These are phyloP conservation scores for Candida ponderosae DNA, from an alignment of 805 yeast species.

Conservation along the genomic window DNA sequence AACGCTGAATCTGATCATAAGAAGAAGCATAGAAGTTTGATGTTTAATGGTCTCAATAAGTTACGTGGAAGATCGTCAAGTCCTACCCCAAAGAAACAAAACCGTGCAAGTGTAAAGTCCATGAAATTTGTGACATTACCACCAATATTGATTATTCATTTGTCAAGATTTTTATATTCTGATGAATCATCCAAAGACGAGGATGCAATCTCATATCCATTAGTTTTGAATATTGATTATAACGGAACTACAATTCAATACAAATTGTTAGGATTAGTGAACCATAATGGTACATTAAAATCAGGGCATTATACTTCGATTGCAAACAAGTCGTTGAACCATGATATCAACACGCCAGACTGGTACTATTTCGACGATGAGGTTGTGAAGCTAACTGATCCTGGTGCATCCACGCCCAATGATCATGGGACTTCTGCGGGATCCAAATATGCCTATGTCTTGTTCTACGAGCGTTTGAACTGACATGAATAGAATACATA, in stretches of 20 bases:
- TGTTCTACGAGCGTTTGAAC: background rate
- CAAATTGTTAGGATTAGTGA: constrained; percentile 54
- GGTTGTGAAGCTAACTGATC: constrained; percentile 36
- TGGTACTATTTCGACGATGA: constrained; percentile 82
- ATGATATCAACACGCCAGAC: constrained; percentile 30
- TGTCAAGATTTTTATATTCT: constrained; percentile 65
- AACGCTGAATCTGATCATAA: background rate
- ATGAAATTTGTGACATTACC: constrained; percentile 76
- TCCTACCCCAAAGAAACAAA: constrained; percentile 6
- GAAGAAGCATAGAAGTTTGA: constrained; percentile 12
- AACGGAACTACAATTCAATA: constrained; percentile 33
- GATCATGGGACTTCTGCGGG: background rate
- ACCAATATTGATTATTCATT: constrained; percentile 68
- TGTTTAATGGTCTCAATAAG: constrained; percentile 12
- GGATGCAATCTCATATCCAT: constrained; percentile 47
- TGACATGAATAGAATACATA: no score
- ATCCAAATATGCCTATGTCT: background rate
- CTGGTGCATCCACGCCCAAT: constrained; percentile 24
- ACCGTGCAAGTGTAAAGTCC: constrained; percentile 51
- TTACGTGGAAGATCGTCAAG: constrained; percentile 22
- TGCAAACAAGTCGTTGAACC: constrained; percentile 39
- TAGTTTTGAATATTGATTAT: constrained; percentile 39
- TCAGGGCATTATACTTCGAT: constrained; percentile 75
- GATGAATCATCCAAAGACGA: constrained; percentile 46
- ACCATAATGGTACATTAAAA: constrained; percentile 61